Conservation (phyloP, 2,329 filamentous ascomycete genomes). For the Stenocarpella maydis region DNA sequence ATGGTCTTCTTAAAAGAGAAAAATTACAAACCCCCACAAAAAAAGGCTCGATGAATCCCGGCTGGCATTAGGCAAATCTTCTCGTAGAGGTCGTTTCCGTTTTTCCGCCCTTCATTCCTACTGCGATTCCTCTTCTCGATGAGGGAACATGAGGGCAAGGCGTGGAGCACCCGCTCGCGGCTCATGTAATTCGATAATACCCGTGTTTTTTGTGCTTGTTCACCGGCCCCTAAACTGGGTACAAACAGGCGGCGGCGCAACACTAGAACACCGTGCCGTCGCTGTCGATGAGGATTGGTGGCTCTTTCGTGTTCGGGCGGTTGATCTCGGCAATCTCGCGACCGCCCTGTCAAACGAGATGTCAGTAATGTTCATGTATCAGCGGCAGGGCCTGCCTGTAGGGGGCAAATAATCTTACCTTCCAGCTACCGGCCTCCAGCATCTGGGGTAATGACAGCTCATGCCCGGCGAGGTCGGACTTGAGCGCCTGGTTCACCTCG, state of each 20-base stretch:
- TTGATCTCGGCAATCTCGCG: conserved; percentile 96
- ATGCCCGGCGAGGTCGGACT: conserved; percentile 68
- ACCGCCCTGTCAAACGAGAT: conserved; percentile 68
- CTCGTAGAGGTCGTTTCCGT: conserved; percentile 24
- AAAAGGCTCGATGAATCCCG: neutral
- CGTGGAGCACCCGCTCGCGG: neutral
- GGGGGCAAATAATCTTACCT: conserved; percentile 65
- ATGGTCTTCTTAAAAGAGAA: neutral
- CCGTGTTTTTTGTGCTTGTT: conserved; percentile 5
- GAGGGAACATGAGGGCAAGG: neutral
- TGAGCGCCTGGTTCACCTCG: conserved; percentile 70
- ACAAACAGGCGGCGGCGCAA: conserved; percentile 30
- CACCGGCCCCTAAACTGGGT: neutral
- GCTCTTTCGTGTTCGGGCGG: conserved; percentile 93
- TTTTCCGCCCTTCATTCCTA: neutral
- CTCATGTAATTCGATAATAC: neutral
- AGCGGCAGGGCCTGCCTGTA: neutral
- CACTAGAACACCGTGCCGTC: conserved; percentile 93
- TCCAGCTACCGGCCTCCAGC: conserved; percentile 96
- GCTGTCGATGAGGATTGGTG: conserved; percentile 94
- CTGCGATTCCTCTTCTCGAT: neutral
- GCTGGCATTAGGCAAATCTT: conserved; percentile 23
- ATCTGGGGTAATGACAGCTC: conserved; percentile 86
- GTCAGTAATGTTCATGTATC: neutral
- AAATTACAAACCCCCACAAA: neutral